Conservation (phyloP, 139 green algal genomes). For the Dunaliella sp. region DNA sequence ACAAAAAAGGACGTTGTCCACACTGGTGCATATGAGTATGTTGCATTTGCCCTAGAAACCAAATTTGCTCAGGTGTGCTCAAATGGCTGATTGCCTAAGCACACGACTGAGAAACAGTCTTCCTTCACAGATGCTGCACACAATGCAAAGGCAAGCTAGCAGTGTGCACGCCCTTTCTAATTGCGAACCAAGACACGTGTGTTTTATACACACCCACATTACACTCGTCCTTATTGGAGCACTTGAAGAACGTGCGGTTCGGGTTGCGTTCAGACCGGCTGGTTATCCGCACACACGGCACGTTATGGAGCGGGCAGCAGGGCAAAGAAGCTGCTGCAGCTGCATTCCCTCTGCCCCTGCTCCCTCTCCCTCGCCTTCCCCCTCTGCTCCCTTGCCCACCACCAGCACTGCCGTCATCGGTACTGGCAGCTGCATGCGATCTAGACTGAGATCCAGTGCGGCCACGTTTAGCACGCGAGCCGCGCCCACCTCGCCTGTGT, state of each 20-base stretch:
- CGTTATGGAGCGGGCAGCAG: conserved; percentile 29
- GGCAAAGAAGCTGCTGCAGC: background rate
- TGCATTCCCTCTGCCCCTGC: background rate
- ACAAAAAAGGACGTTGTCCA: too few relatives aligned
- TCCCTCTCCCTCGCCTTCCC: background rate
- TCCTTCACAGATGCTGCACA: too few relatives aligned
- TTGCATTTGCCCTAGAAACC: too few relatives aligned
- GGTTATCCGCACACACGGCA: conserved; percentile 12
- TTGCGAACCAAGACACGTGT: background rate
- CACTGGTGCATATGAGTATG: too few relatives aligned
- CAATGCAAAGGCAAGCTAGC: too few relatives aligned
- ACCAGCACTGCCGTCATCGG: too few relatives aligned
- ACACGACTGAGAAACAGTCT: too few relatives aligned
- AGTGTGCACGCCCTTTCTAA: too few relatives aligned
- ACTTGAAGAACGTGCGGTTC: conserved; percentile 40
- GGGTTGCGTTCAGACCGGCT: conserved; percentile 28
- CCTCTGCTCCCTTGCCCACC: background rate
- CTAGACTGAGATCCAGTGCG: background rate
- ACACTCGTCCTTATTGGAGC: conserved; percentile 21
- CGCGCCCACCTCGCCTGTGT: background rate
- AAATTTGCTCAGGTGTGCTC: too few relatives aligned
- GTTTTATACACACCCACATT: background rate
- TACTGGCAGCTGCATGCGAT: background rate
- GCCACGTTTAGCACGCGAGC: background rate
- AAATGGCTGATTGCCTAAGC: too few relatives aligned